Evolutionary conservation across 169 alveolate genomes (phyloP).

Genomic region (Ichthyophthirius multifiliis): DNA sequence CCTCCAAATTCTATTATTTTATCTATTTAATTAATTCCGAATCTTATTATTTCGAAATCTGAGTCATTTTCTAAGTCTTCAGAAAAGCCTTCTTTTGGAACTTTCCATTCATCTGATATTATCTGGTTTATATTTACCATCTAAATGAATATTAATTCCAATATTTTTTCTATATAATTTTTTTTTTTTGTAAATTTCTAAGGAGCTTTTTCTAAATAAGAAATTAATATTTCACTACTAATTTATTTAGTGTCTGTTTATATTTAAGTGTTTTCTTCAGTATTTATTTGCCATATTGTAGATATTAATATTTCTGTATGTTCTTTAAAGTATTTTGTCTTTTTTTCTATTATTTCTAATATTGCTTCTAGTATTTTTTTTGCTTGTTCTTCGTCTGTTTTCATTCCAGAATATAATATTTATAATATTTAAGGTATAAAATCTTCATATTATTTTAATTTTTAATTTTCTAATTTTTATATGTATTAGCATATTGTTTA

Average conservation of each 20-base stretch:
- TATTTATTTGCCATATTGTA: conserved; percentile 56
- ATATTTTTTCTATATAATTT: conserved; percentile 47
- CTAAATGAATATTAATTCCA: conserved; percentile 71
- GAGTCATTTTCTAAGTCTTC: conserved; percentile 67
- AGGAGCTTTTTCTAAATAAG: conserved; percentile 71
- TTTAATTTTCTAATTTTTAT: conserved; percentile 46
- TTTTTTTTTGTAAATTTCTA: conserved; percentile 55
- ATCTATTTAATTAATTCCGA: conserved; percentile 67
- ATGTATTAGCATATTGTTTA: conserved; percentile 59
- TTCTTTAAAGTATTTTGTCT: conserved; percentile 75
- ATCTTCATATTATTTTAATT: conserved; percentile 46
- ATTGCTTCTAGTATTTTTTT: conserved; percentile 70
- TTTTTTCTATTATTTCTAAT: conserved; percentile 76
- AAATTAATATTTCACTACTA: conserved; percentile 66
- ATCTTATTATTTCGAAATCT: conserved; percentile 64
- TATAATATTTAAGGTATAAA: conserved; percentile 52
- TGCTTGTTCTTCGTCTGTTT: conserved; percentile 53
- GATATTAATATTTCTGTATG: conserved; percentile 51
- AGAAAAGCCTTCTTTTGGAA: conserved; percentile 78
- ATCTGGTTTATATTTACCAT: conserved; percentile 78
- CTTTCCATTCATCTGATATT: conserved; percentile 74
- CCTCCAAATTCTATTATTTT: conserved; percentile 75
- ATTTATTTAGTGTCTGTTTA: conserved; percentile 35
- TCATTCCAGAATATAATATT: conserved; percentile 50
- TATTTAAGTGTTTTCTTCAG: conserved; percentile 7